Evolutionary conservation across 2,329 filamentous ascomycete genomes (phyloP).

Genomic region (Nectriaceae sp.): DNA sequence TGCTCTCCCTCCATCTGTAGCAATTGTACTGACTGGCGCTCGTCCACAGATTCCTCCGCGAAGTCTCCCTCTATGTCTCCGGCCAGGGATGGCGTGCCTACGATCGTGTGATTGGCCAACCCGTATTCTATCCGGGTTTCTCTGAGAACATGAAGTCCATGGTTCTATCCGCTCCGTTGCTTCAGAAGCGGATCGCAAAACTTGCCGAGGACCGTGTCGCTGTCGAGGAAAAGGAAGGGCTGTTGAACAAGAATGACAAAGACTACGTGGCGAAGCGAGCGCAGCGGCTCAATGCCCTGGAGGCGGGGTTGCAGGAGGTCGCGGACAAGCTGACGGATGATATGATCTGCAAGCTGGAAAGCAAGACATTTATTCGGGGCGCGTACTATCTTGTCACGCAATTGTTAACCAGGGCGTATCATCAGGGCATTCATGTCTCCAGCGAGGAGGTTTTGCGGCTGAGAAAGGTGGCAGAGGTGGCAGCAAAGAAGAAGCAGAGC

Average conservation of each 20-base stretch:
- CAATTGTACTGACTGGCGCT: conserved; percentile 11
- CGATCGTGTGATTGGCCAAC: conserved; percentile 85
- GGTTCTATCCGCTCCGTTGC: conserved; percentile 73
- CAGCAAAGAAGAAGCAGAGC: conserved; percentile 85
- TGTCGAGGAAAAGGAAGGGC: conserved; percentile 75
- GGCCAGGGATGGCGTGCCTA: conserved; percentile 96
- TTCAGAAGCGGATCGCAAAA: conserved; percentile 73
- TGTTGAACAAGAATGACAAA: conserved; percentile 58
- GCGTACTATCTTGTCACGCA: conserved; percentile 91
- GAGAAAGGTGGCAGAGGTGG: conserved; percentile 78
- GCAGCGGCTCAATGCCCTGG: conserved; percentile 64
- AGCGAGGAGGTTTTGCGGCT: conserved; percentile 89
- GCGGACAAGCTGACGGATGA: conserved; percentile 85
- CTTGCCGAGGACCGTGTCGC: conserved; percentile 74
- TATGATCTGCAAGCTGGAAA: conserved; percentile 99
- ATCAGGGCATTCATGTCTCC: conserved; percentile 95
- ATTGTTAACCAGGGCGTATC: conserved; percentile 87
- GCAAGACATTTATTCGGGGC: conserved; percentile 84
- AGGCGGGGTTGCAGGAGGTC: conserved; percentile 74
- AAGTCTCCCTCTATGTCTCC: conserved; percentile 90
- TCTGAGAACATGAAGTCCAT: conserved; percentile 82
- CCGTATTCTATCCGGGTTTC: conserved; percentile 91
- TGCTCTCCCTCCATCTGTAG: background rate
- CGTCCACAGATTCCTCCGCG: conserved; percentile 76
- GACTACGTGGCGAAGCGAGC: conserved; percentile 53